phyloP scores from a whole-genome alignment of 2,329 filamentous ascomycete genomes.

The Claviceps arundinis region DNA sequence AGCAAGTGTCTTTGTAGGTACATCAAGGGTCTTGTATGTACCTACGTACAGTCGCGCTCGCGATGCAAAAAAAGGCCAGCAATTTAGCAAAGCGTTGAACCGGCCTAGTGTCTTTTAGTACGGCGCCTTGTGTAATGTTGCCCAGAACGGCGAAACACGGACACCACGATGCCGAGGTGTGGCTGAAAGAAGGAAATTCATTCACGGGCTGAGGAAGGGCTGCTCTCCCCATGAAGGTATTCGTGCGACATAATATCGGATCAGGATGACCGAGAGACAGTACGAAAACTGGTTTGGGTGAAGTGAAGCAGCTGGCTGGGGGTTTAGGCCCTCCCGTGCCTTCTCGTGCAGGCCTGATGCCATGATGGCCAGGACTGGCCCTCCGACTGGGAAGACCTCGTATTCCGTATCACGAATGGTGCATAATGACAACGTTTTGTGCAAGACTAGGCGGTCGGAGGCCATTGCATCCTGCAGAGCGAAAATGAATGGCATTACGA shows the following conservation, averaged over 20 bases:
- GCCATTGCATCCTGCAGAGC: neutral
- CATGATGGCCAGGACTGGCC: neutral
- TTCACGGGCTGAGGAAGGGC: neutral
- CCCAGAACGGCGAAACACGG: neutral
- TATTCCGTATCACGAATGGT: neutral
- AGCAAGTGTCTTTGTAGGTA: no score
- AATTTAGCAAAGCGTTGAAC: no score
- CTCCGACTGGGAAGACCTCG: neutral
- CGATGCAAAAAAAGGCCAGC: no score
- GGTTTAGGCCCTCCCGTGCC: neutral
- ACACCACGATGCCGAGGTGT: neutral
- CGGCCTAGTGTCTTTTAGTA: neutral
- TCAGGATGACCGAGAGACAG: neutral
- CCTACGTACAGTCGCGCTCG: no score
- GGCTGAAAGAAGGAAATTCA: neutral
- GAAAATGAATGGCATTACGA: neutral
- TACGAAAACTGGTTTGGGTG: neutral
- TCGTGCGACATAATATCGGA: neutral
- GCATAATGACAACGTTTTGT: neutral
- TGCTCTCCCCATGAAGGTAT: no score
- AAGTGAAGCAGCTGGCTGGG: neutral
- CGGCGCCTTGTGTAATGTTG: neutral
- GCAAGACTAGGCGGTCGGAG: neutral
- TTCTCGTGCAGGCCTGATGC: neutral
- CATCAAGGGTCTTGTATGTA: no score